Base-by-base conservation (phyloP, 2,329 filamentous ascomycete species). In the Basipetospora sp. region DNA sequence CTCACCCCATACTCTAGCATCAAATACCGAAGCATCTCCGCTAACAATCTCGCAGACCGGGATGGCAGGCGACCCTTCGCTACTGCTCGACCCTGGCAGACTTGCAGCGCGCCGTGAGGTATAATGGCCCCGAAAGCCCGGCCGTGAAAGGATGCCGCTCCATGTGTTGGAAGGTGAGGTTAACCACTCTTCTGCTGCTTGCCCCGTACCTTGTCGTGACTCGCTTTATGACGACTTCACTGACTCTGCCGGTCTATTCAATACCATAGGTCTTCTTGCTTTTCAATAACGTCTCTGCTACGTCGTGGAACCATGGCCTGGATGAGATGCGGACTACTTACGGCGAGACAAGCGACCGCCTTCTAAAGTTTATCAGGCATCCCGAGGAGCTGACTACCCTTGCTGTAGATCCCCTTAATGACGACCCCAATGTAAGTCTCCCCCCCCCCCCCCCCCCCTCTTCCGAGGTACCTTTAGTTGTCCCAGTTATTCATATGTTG, bases 101-200 rank as follows among this genome's bases (percentile, higher is more conserved):
- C 42, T 62, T 86, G 39, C 75, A 71, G 56, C 65, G 65, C 45
- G 73, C 74, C n/a, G 67, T 83, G 37, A 73, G 68, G 53, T 60
- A 69, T 44, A 69, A 75, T 48, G 69, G 70, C 14, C 55, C 68
- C 13, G 56, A 56, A 9, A 80, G 70, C 49, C 74, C 78, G 34
- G 85, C 80, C 53, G 60, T 76, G 38, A 65, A 75, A 33, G 85
- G 84, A 11, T 73, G 86, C 45, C 76, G 87, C 40, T 94, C 88
- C 3, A 70, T 92, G 27, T 93, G 81, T 57, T 96, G 88, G 88
- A 94, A 94, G 74, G 82, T 80, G 29, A 33, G 36, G 26, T 30
- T 29, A 16, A 19, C 15, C 34, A 15, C 27, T n/a, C 10, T 11
- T 10, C 11, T 15, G 11, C n/a, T n/a, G n/a, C n/a, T n/a, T n/a